These are phyloP conservation scores for Phylloporus sp. DNA, from an alignment of 768 basidiomycete genomes.

Conservation along the genomic window DNA sequence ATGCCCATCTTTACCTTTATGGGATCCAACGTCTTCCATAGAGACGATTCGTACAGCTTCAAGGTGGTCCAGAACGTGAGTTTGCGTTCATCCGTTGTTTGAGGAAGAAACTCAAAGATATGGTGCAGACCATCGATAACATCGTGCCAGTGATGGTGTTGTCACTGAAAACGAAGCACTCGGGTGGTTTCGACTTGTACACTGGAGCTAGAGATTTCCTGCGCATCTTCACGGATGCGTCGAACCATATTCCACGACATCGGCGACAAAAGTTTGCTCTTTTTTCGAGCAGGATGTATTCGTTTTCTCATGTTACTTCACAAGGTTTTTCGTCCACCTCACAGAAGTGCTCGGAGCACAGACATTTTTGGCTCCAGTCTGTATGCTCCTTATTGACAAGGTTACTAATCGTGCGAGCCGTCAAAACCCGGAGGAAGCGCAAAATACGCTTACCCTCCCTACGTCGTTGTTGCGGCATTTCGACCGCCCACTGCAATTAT, in stretches of 20 bases:
- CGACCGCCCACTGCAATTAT: slow-evolving; percentile 42
- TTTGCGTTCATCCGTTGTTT: neutral
- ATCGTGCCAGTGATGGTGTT: slow-evolving; percentile 92
- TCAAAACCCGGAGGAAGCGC: slow-evolving; percentile 55
- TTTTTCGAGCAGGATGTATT: neutral
- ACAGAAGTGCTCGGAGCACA: slow-evolving; percentile 73
- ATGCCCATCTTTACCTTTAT: slow-evolving; percentile 99
- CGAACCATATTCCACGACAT: slow-evolving; percentile 87
- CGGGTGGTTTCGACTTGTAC: slow-evolving; percentile 54
- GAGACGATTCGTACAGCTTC: slow-evolving; percentile 94
- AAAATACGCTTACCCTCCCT: slow-evolving; percentile 58
- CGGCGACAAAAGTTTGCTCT: slow-evolving; percentile 73
- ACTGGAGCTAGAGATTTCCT: slow-evolving; percentile 75
- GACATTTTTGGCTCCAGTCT: slow-evolving; percentile 78
- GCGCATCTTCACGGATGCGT: slow-evolving; percentile 89
- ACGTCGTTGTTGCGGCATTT: slow-evolving; percentile 59
- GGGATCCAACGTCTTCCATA: slow-evolving; percentile 97
- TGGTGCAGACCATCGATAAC: slow-evolving; percentile 75
- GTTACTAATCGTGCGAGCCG: slow-evolving; percentile 62
- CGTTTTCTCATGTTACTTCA: slow-evolving; percentile 2
- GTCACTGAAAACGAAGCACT: slow-evolving; percentile 59
- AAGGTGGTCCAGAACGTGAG: slow-evolving; percentile 87
- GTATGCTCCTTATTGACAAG: slow-evolving; percentile 82
- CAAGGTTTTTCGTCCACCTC: slow-evolving; percentile 85
- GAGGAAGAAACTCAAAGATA: neutral